Evolutionary conservation across 371 early-diverging fungal species (phyloP).

Genomic region (Conidiobolus incongruus): DNA sequence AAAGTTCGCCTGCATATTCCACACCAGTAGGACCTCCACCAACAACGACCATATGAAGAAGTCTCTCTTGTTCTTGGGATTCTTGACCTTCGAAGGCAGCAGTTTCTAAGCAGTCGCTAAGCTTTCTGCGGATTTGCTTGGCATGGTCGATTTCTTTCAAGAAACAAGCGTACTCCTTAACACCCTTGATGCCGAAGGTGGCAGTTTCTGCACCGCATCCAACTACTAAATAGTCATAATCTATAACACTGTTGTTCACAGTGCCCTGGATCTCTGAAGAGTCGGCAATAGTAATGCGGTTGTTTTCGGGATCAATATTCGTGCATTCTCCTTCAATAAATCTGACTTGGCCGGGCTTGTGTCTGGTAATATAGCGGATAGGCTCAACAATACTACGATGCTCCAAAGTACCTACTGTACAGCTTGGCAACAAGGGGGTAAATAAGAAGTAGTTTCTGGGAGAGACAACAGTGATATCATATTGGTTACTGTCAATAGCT

Average conservation of each 20-base stretch:
- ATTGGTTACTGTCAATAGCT: slow-evolving; percentile 43
- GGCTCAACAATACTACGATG: slow-evolving; percentile 55
- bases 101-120: slow-evolving; percentile 78
- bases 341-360: slow-evolving; percentile 9
- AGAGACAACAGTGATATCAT: slow-evolving; percentile 61
- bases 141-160: slow-evolving; percentile 80
- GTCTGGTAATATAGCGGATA: slow-evolving; percentile 27
- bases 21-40: slow-evolving; percentile 94
- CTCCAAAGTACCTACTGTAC: slow-evolving; percentile 65
- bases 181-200: slow-evolving; percentile 76
- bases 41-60: slow-evolving; percentile 86
- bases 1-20: slow-evolving; percentile 84
- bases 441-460: slow-evolving; percentile 83
- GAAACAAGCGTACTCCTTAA: slow-evolving; percentile 67
- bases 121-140: slow-evolving; percentile 54
- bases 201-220: slow-evolving; percentile 74
- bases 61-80: slow-evolving; percentile 48
- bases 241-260: slow-evolving; percentile 24
- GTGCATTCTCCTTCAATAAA: slow-evolving; percentile 16
- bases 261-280: slow-evolving; percentile 43
- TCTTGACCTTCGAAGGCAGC: slow-evolving; percentile 65
- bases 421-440: slow-evolving; percentile 60
- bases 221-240: slow-evolving; percentile 74
- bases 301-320: slow-evolving; percentile 9
- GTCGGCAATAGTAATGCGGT: slow-evolving; percentile 13